Conservation (phyloP, 2,329 filamentous ascomycete species). For the Scedosporium boydii region DNA sequence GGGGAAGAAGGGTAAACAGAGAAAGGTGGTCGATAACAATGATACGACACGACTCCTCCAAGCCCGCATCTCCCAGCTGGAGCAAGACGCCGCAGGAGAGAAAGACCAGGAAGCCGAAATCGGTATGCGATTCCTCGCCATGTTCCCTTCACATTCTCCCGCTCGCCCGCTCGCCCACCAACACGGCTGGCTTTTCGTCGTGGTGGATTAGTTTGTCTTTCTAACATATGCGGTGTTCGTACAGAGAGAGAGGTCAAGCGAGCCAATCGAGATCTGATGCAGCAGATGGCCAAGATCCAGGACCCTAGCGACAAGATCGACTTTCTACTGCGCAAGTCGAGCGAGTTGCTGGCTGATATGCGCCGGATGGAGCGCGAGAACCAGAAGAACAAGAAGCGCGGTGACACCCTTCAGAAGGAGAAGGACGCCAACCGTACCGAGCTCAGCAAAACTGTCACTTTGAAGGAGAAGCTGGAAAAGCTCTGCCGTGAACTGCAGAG, state of each 20-base stretch:
- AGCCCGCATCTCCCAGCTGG: slow-evolving; percentile 89
- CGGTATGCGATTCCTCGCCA: slow-evolving; percentile 43
- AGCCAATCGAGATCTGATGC: slow-evolving; percentile 81
- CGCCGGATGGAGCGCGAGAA: slow-evolving; percentile 91
- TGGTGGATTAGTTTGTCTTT: background rate
- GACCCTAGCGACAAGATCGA: slow-evolving; percentile 88
- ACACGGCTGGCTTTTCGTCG: background rate
- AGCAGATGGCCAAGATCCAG: slow-evolving; percentile 75
- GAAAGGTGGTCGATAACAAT: slow-evolving; percentile 74
- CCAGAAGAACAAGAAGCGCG: slow-evolving; percentile 89
- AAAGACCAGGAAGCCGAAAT: slow-evolving; percentile 96
- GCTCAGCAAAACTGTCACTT: slow-evolving; percentile 76
- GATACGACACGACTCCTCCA: slow-evolving; percentile 88
- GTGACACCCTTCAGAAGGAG: slow-evolving; percentile 91
- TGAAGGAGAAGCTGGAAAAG: slow-evolving; percentile 97
- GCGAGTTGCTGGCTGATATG: slow-evolving; percentile 87
- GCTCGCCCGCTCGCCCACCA: no score
- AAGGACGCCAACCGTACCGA: slow-evolving; percentile 85
- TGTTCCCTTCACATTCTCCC: background rate
- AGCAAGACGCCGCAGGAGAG: slow-evolving; percentile 85
- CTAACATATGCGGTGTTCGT: background rate
- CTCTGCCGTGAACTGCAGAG: slow-evolving; percentile 87
- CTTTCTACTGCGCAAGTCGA: slow-evolving; percentile 80
- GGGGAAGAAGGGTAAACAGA: slow-evolving; percentile 71
- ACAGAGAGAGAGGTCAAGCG: slow-evolving; percentile 88